Conservation (phyloP, 768 basidiomycete genomes). For the Lactarius hatsudake region DNA sequence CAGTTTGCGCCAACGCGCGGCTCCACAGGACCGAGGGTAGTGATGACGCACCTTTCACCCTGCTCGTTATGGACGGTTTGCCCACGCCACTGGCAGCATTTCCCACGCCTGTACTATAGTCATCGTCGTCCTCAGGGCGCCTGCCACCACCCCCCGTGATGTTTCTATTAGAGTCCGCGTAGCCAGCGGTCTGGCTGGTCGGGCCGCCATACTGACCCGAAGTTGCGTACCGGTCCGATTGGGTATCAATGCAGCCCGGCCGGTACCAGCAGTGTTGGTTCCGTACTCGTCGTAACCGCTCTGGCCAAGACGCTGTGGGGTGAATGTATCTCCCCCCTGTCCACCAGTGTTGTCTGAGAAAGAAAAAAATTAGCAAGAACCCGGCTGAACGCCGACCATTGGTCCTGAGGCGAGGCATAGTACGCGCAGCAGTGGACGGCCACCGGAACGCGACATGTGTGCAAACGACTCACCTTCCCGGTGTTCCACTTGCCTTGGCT, state of each 20-base stretch:
- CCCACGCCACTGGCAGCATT: no score
- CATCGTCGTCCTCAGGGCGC: background rate
- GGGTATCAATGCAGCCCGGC: background rate
- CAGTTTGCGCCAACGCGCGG: background rate
- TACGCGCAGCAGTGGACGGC: background rate
- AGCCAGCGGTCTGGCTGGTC: background rate
- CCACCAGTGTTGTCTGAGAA: background rate
- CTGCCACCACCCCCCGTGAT: background rate
- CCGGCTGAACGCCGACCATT: background rate
- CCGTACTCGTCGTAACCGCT: background rate
- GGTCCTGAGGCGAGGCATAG: background rate
- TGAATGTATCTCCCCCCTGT: background rate
- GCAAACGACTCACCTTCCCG: background rate
- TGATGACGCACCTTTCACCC: conserved; percentile 23
- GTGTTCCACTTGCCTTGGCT: conserved; percentile 15
- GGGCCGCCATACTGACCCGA: conserved; percentile 3
- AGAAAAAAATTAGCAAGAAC: background rate
- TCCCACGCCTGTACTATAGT: no score
- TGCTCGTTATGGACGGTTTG: conserved; percentile 10
- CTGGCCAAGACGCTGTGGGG: conserved; percentile 4
- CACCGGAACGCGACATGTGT: background rate
- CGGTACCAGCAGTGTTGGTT: background rate
- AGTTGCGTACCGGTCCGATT: background rate
- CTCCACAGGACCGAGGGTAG: background rate
- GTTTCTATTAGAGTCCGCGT: background rate